Percentiles rank a stretch among this genome's conserved stretches.
These are phyloP conservation scores for Hypoxylon subgilvum DNA, from an alignment of 495 filamentous ascomycete species.

Conservation along the genomic window DNA sequence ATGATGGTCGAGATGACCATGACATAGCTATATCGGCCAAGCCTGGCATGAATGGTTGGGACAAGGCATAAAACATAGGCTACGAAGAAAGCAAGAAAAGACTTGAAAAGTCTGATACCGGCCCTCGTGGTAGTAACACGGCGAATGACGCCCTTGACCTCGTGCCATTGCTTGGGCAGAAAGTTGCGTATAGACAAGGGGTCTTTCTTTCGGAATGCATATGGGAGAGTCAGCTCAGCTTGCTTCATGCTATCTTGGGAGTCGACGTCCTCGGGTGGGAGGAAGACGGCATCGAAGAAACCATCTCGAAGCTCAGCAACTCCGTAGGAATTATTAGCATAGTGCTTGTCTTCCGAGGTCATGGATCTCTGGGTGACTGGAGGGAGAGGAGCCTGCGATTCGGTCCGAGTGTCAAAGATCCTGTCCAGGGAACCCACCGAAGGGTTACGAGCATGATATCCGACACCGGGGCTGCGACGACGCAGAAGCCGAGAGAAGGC, in stretches of 20 bases:
- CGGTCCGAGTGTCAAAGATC: slow-evolving; percentile 36
- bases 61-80: slow-evolving; percentile 62
- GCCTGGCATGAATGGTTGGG: slow-evolving; percentile 47
- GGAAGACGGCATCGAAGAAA: slow-evolving; percentile 65
- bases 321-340: slow-evolving; percentile 51
- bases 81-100: slow-evolving; percentile 60
- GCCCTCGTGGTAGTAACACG: slow-evolving; percentile 50
- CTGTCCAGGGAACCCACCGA: slow-evolving; percentile 38
- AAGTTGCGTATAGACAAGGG: slow-evolving; percentile 53
- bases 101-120: slow-evolving; percentile 58
- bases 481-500: slow-evolving; percentile 29
- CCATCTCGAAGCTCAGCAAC: slow-evolving; percentile 62
- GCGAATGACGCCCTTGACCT: slow-evolving; percentile 41
- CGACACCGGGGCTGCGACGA: slow-evolving; percentile 13
- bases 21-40: slow-evolving; percentile 61
- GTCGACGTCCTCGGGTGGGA: slow-evolving; percentile 51
- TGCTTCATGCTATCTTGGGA: slow-evolving; percentile 43
- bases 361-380: slow-evolving; percentile 17
- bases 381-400: slow-evolving; percentile 9
- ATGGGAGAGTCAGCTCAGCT: slow-evolving; percentile 48
- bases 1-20: slow-evolving; percentile 59
- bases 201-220: slow-evolving; percentile 46
- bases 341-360: slow-evolving; percentile 36
- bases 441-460: slow-evolving; percentile 19
- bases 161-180: slow-evolving; percentile 53